Conservation (phyloP, 2,329 filamentous ascomycete genomes). For the Colletotrichum endophyticum region DNA sequence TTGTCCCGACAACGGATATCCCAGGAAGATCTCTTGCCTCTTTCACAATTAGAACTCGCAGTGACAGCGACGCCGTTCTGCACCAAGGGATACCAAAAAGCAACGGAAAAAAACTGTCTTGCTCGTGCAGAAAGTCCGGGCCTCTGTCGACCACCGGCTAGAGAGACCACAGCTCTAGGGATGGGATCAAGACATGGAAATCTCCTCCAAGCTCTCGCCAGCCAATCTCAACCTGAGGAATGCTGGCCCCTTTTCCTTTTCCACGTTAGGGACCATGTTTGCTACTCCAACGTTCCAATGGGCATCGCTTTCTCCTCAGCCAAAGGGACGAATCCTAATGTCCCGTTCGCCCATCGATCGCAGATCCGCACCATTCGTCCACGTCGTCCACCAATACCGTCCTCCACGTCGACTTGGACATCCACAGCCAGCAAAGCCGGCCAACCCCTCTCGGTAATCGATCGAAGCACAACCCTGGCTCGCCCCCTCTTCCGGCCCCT, state of each 20-base stretch:
- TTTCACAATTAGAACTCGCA: background rate
- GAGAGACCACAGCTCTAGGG: background rate
- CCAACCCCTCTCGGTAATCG: slow-evolving; percentile 9
- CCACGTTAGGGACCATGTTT: background rate
- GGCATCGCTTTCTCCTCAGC: background rate
- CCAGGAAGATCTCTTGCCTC: background rate
- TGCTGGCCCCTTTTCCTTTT: background rate
- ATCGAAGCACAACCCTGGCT: slow-evolving; percentile 3
- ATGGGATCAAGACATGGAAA: slow-evolving; percentile 2
- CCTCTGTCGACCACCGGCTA: background rate
- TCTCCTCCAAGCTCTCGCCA: background rate
- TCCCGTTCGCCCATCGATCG: background rate
- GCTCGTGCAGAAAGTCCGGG: background rate
- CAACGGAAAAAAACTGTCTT: background rate
- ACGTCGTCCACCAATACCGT: slow-evolving; percentile 1
- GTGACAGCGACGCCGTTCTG: background rate
- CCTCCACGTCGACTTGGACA: background rate
- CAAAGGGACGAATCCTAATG: background rate
- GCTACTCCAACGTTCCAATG: background rate
- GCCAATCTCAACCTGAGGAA: background rate
- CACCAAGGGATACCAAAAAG: slow-evolving; percentile 4
- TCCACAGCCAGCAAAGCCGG: background rate
- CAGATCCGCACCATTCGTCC: background rate
- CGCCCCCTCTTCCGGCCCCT: slow-evolving; percentile 3
- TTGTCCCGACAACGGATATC: slow-evolving; percentile 2